Base-by-base conservation (phyloP, 805 yeast species). In the Saccharomycopsis selenospora region DNA sequence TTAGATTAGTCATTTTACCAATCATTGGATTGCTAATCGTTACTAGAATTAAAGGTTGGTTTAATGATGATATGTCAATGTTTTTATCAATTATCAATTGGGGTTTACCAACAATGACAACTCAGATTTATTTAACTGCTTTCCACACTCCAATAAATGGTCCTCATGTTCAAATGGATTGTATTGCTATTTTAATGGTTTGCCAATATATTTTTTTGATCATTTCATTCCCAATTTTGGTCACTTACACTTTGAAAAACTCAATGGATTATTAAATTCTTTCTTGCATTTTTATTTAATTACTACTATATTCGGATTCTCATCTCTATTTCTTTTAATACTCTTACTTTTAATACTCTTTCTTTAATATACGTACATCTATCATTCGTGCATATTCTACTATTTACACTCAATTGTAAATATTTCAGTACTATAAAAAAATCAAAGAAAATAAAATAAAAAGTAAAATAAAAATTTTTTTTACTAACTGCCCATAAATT, bases 101-200 rank as follows among this genome's bases (percentile, higher is more conserved):
- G 66, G 89, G 89, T 0, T 68, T 89, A 26, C 98, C 99, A 0
- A 82, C 88, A 43, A 95, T 96, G 45, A 93, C 98, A 0, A 77
- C 93, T 0, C 73, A 89, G 57, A 82, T 91, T 40, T 93, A 90
- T 62, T 70, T 91, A 49, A 89, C 97, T 1, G 93, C 96, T 3
- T 80, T 86, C 61, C 85, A 79, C 64, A 80, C 90, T 1, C 93
- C 91, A n/a, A 79, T 80, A 2, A 71, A 67, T 18, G 66, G 66
- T 8, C 48, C 48, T 5, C 69, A 71, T 42, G 50, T 61, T 4
- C 76, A 89, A 63, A 80, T 91, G 82, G 95, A 91, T 61, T 85
- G 95, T 61, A 71, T 88, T 45, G 93, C 96, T 0, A 70, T 88
- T 26, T 72, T 77, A 26, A 71, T 90, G 54, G 76, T 91, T 59